Evolutionary conservation across 2,329 filamentous ascomycete genomes (phyloP).

Genomic region (Talaromyces sp.): DNA sequence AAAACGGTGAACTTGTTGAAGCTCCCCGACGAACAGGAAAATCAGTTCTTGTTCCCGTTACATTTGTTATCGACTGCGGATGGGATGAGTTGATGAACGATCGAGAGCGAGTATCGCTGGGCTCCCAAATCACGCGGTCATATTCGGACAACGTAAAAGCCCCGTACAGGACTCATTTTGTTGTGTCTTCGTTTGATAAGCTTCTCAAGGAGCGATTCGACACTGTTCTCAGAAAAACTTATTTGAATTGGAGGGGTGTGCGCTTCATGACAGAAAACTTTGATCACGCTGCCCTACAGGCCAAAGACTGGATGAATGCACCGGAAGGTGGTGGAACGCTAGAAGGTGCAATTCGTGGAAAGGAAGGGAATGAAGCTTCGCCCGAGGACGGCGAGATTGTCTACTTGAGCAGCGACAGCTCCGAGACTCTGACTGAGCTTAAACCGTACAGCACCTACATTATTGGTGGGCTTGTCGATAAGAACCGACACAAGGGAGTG

Average conservation of each 20-base stretch:
- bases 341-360: slow-evolving; percentile 49
- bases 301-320: slow-evolving; percentile 62
- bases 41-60: slow-evolving; percentile 62
- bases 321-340: slow-evolving; percentile 52
- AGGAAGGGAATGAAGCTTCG: slow-evolving; percentile 30
- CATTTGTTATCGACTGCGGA: slow-evolving; percentile 82
- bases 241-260: slow-evolving; percentile 75
- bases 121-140: slow-evolving; percentile 74
- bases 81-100: slow-evolving; percentile 89
- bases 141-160: slow-evolving; percentile 82
- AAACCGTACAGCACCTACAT: slow-evolving; percentile 89
- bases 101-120: slow-evolving; percentile 76
- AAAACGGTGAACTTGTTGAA: slow-evolving; percentile 28
- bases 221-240: slow-evolving; percentile 62
- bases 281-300: slow-evolving; percentile 58
- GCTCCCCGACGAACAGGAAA: slow-evolving; percentile 20
- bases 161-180: slow-evolving; percentile 64
- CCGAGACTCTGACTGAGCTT: slow-evolving; percentile 72
- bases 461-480: slow-evolving; percentile 89
- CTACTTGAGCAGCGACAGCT: slow-evolving; percentile 90
- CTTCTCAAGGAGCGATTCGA: slow-evolving; percentile 77
- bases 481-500: slow-evolving; percentile 90
- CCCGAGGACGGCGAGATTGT: slow-evolving; percentile 58
- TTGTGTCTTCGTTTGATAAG: slow-evolving; percentile 69
- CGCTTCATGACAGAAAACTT: slow-evolving; percentile 71